Base-by-base conservation (phyloP, 495 filamentous ascomycete genomes). In the Xylaria palmicola region DNA sequence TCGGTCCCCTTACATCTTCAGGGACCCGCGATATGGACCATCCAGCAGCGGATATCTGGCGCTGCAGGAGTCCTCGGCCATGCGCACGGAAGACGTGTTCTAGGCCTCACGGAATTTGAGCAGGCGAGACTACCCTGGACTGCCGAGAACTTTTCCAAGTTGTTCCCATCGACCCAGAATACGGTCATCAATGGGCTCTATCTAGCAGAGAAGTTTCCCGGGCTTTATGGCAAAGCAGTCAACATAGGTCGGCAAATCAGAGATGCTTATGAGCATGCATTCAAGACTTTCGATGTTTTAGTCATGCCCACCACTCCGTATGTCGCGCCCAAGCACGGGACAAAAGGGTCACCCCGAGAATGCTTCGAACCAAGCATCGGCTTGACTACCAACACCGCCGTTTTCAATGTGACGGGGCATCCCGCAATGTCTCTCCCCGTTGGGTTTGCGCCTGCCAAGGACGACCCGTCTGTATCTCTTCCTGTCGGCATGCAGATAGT, bases 401-500 rank as follows among this genome's bases (percentile, higher is more conserved):
- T 76, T 19, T 85, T 86, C 65, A 80, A 85, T 69, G 72, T 79
- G 20, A 81, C 83, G 0, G 82, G 83, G 0, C 83, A 84, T 65
- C 83, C 83, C 0, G 83, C 80, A 0, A 64, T 86, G 49, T 75
- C 77, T 0, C 72, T 85, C 29, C 84, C 83, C 0, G 68, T 79
- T 57, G 81, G 83, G 1, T 75, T 77, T 59, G 69, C 73, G 27
- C 62, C 69, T 0, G 68, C 73, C 0, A 70, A 70, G 56, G 79
- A 79, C 1, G 68, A 75, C 37, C 51, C 64, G 0, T 50, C 68
- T 1, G 64, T 81, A 8, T 66, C 67, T 56, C 57, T 84, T 44
- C 82, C 81, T 0, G 77, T 81, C 10, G 78, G 82, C 10, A 80
- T 86, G 81, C 81, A 84, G 68, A 75, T 83, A 56, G 72, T 80